A percentile compares a stretch with the other conserved stretches of the same genome.
Evolutionary conservation across 1,284 basidiomycete genomes (phyloP).

Genomic region (Cutaneotrichosporon sp.): DNA sequence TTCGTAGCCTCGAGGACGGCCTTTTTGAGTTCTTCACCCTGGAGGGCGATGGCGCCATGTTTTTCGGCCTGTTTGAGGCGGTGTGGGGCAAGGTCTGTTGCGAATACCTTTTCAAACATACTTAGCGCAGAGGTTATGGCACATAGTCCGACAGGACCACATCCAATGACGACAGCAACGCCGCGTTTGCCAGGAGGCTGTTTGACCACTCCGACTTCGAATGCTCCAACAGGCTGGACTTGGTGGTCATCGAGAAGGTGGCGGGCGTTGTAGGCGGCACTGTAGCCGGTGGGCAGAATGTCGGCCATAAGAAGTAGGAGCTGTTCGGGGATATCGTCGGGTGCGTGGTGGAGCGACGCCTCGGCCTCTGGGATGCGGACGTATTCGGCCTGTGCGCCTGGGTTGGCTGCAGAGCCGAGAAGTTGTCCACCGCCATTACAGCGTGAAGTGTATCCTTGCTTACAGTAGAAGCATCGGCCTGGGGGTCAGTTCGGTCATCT

Average conservation of each 20-base stretch:
- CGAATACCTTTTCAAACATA: conserved; percentile 48
- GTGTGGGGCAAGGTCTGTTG: conserved; percentile 37
- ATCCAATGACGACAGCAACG: conserved; percentile 52
- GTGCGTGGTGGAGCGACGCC: conserved; percentile 51
- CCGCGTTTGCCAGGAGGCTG: conserved; percentile 36
- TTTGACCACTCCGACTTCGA: conserved; percentile 10
- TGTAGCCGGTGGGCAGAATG: conserved; percentile 55
- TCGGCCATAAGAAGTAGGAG: conserved; percentile 55
- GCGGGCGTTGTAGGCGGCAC: conserved; percentile 51
- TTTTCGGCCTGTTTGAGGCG: conserved; percentile 38
- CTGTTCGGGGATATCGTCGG: conserved; percentile 46
- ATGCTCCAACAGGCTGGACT: background rate
- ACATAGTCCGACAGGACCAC: conserved; percentile 55
- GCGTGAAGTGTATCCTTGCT: conserved; percentile 70
- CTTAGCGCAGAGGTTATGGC: conserved; percentile 51
- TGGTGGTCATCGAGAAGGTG: conserved; percentile 37
- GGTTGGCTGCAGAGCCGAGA: conserved; percentile 59
- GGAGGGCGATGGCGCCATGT: conserved; percentile 51
- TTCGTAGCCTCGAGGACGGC: conserved; percentile 41
- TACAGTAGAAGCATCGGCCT: conserved; percentile 60
- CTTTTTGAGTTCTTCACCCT: conserved; percentile 32
- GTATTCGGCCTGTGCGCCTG: conserved; percentile 85
- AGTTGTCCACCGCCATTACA: conserved; percentile 58
- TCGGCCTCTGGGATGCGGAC: conserved; percentile 65
- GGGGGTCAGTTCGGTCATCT: conserved; percentile 4